Conservation (phyloP, 2,329 filamentous ascomycete genomes). For the Penicillium sp. region DNA sequence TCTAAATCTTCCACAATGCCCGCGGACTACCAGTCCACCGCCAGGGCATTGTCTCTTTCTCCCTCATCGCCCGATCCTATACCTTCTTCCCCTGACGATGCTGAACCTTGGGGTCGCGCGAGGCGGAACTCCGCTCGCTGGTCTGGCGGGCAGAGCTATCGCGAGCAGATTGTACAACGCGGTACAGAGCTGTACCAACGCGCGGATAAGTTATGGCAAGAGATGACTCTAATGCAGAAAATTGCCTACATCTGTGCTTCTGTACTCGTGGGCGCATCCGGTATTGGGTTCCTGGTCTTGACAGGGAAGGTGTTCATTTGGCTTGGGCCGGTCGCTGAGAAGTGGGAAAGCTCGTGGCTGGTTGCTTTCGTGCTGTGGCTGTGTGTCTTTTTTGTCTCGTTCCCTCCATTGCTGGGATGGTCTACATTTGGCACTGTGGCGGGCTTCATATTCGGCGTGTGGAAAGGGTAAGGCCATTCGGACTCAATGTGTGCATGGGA, state of each 20-base stretch:
- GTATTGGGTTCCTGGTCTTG: conserved; percentile 73
- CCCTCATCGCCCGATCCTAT: conserved; percentile 47
- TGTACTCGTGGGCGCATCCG: conserved; percentile 56
- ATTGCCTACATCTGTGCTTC: conserved; percentile 57
- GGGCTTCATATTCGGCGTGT: conserved; percentile 72
- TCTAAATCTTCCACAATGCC: conserved; percentile 36
- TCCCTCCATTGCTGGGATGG: conserved; percentile 87
- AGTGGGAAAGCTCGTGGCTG: conserved; percentile 72
- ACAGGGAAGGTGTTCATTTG: conserved; percentile 77
- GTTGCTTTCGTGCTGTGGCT: conserved; percentile 77
- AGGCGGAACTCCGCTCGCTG: conserved; percentile 44
- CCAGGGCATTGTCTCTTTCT: conserved; percentile 56
- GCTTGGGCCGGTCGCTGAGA: conserved; percentile 71
- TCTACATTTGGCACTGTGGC: conserved; percentile 71
- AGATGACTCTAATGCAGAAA: conserved; percentile 59
- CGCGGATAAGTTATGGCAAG: conserved; percentile 36
- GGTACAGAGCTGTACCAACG: conserved; percentile 38
- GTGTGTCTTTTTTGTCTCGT: conserved; percentile 73
- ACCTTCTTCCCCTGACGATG: conserved; percentile 47
- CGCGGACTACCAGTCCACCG: conserved; percentile 54
- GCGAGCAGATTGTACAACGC: conserved; percentile 43
- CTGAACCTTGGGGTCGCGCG: conserved; percentile 54
- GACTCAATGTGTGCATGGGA: not conserved
- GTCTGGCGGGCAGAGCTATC: conserved; percentile 35
- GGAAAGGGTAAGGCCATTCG: conserved; percentile 60